Percentiles rank a stretch among this genome's conserved stretches.
phyloP scores from a whole-genome alignment of 78 protist species.

The Dictyostelium purpureum region DNA sequence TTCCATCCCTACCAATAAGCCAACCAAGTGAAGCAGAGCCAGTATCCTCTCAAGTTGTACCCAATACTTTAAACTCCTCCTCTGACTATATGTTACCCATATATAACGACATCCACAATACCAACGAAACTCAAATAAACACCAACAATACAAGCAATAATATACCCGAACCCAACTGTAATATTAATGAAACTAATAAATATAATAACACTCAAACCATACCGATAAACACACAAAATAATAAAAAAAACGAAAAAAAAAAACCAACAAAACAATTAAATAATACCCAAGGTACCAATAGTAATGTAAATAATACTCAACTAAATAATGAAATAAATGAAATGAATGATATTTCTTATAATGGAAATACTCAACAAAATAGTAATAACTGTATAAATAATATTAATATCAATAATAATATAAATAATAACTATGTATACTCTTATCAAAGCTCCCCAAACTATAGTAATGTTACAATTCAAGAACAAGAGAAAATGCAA shows the following conservation, averaged over 20 bases:
- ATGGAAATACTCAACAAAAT: background rate
- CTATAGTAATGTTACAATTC: background rate
- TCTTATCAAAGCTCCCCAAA: background rate
- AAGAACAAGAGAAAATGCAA: constrained; percentile 33
- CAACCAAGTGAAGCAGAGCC: background rate
- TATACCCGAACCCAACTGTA: background rate
- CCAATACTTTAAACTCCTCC: background rate
- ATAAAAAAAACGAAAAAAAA: background rate
- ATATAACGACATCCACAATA: background rate
- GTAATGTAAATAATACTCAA: background rate
- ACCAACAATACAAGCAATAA: background rate
- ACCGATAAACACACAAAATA: no score
- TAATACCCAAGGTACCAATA: background rate
- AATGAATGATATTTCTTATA: background rate
- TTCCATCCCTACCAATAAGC: background rate
- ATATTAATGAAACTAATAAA: no score
- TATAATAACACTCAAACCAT: no score
- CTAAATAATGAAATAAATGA: background rate
- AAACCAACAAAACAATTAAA: background rate
- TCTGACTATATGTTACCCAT: background rate
- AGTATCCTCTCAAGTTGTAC: background rate
- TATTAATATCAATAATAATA: background rate
- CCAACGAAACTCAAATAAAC: background rate
- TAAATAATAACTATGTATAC: background rate
- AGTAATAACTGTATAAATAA: background rate